Percentiles rank a stretch among this genome's conserved stretches.
These are phyloP conservation scores for Botrytis tulipae DNA, from an alignment of 2,329 filamentous ascomycete species.

Conservation along the genomic window DNA sequence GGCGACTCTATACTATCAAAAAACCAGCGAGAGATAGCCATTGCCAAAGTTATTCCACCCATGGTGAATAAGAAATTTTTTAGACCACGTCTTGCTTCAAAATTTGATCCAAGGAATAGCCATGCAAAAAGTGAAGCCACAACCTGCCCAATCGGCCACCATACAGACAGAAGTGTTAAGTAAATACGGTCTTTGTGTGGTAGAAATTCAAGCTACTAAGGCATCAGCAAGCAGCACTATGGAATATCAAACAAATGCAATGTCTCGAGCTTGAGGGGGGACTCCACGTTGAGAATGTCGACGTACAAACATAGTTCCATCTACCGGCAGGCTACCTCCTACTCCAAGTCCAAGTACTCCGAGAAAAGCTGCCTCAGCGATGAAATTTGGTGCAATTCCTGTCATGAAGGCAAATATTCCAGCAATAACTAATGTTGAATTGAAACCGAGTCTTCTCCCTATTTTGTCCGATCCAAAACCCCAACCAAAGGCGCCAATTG, in stretches of 20 bases:
- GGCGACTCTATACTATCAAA: slow-evolving; percentile 84
- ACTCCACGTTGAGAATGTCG: neutral
- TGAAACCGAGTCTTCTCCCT: slow-evolving; percentile 78
- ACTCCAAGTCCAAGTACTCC: slow-evolving; percentile 65
- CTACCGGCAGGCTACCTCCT: slow-evolving; percentile 49
- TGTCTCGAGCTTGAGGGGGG: neutral
- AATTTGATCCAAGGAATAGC: slow-evolving; percentile 63
- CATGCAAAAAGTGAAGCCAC: slow-evolving; percentile 70
- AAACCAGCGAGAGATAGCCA: slow-evolving; percentile 75
- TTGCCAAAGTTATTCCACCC: slow-evolving; percentile 68
- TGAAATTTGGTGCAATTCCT: slow-evolving; percentile 68
- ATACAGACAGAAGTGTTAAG: slow-evolving; percentile 76
- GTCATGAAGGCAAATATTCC: slow-evolving; percentile 70
- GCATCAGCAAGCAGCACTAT: neutral
- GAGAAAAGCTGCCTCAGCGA: slow-evolving; percentile 58
- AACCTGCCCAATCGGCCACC: slow-evolving; percentile 84
- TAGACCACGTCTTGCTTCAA: slow-evolving; percentile 66
- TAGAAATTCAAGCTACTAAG: slow-evolving; percentile 64
- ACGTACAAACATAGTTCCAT: slow-evolving; percentile 19
- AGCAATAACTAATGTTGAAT: slow-evolving; percentile 72
- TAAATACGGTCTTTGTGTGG: slow-evolving; percentile 72
- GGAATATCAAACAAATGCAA: neutral
- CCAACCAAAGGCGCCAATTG: slow-evolving; percentile 77
- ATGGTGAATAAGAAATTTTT: slow-evolving; percentile 70
- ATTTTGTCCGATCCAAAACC: slow-evolving; percentile 75